phyloP scores from a whole-genome alignment of 139 green algal species.

The Penium margaritaceum region DNA sequence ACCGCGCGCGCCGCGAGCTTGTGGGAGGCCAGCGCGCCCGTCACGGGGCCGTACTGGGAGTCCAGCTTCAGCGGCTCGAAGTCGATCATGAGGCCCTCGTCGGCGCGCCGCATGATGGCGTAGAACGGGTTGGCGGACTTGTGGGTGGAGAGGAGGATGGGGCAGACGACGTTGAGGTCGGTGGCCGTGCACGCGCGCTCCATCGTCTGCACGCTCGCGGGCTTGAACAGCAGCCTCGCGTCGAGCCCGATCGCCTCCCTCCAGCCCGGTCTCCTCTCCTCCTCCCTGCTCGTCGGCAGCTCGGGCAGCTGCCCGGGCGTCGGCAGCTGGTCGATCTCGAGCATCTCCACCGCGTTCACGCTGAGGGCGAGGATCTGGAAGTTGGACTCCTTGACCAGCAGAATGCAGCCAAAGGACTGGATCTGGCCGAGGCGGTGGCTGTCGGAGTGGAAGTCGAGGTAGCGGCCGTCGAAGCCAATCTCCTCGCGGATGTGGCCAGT shows the following conservation, averaged over 20 bases:
- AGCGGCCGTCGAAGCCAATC: background rate
- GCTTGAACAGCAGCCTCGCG: background rate
- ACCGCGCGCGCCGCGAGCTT: constrained; percentile 28
- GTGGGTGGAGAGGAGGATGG: background rate
- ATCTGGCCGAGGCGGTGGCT: background rate
- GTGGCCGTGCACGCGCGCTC: background rate
- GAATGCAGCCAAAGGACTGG: constrained; percentile 3
- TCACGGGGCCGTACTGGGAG: background rate
- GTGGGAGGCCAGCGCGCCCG: constrained; percentile 29
- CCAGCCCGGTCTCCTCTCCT: background rate
- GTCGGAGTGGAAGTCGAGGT: background rate
- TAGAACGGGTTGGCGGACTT: constrained; percentile 2
- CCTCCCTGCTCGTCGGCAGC: too few species aligned
- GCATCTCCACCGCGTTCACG: background rate
- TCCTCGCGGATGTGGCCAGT: background rate
- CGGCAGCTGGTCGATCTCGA: background rate
- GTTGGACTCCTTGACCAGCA: background rate
- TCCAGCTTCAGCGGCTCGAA: constrained; percentile 17
- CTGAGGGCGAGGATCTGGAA: background rate
- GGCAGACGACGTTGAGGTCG: constrained; percentile 18
- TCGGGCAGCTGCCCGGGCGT: too few species aligned
- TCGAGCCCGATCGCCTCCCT: background rate
- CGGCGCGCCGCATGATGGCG: constrained; percentile 13
- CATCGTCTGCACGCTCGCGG: background rate
- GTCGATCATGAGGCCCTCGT: constrained; percentile 21